phyloP scores from a whole-genome alignment of 2,329 filamentous ascomycete species.

The Pleomassaria siparia region DNA sequence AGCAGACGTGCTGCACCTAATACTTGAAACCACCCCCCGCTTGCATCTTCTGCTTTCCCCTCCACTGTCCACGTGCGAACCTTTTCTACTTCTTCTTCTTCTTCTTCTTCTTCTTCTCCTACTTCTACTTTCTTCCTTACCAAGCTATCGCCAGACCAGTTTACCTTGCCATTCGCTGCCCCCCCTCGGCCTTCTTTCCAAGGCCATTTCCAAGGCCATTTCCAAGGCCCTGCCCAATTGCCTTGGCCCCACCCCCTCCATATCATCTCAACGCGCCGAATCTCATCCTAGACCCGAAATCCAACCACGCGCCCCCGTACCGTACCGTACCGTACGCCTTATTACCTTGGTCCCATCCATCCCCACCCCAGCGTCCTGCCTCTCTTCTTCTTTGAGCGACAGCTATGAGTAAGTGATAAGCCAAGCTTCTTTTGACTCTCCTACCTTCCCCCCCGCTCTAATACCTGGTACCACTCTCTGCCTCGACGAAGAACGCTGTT shows the following conservation, averaged over 20 bases:
- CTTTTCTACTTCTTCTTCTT: too few relatives aligned
- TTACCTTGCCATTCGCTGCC: constrained; percentile 10
- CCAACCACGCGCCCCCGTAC: background rate
- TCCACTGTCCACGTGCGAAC: constrained; percentile 4
- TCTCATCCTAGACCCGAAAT: too few relatives aligned
- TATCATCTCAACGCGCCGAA: too few relatives aligned
- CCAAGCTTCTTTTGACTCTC: constrained; percentile 6
- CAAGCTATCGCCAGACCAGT: background rate
- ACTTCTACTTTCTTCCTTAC: too few relatives aligned
- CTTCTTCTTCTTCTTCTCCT: too few relatives aligned
- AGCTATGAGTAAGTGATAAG: constrained; percentile 23
- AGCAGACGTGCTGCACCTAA: constrained; percentile 14
- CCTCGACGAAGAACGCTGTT: constrained; percentile 4
- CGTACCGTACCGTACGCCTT: too few relatives aligned
- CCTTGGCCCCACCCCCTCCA: too few relatives aligned
- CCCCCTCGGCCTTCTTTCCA: too few relatives aligned
- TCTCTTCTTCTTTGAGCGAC: constrained; percentile 5
- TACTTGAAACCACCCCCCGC: constrained; percentile 5
- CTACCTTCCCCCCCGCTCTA: constrained; percentile 7
- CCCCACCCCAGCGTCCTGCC: background rate
- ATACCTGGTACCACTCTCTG: background rate
- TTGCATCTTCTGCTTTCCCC: background rate
- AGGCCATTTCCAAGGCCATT: too few relatives aligned
- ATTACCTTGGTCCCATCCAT: background rate
- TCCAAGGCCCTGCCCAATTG: constrained; percentile 3